Evolutionary conservation across 176 grass and related monocot species (phyloP), one percentile per base, ranked within the genome.

Genomic region (Echinochloa phyllopogon): DNA sequence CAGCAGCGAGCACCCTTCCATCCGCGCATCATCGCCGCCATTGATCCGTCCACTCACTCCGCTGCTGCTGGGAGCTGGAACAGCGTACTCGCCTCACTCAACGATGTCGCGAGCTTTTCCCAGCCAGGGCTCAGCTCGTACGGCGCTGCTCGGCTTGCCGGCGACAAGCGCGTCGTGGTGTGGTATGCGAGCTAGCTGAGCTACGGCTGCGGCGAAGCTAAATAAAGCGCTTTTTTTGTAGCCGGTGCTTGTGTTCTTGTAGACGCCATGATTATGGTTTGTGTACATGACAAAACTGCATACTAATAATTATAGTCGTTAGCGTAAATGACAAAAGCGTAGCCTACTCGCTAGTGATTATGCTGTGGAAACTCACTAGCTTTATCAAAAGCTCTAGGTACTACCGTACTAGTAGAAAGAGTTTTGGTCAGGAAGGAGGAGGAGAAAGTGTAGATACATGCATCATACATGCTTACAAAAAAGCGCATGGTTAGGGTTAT

Each of bases 151-250:
- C 79, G 50, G 5, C 65, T 57, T 82, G 50, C 79, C 79, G 79
- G 79, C 21, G 79, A 40, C 78, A 67, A 80, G 42, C n/a, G 3
- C 23, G 20, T 23, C 21, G 56, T 23, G 17, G 58, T 62, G 59
- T 60, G 58, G 13, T 20, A 20, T 15, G 18, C 29, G 8, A 16
- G 8, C 53, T 25, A 29, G 40, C 76, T 44, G 29, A 41, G 16
- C 2, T 38, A 10, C 29, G 41, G 15, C 1, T 25, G 24, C 66
- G 1, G 44, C 16, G 70, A 67, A 61, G 61, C 23, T 76, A 76
- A 85, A 86, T 76, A 76, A 85, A 86, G 78, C 25, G 71, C 83
- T 81, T 49, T 79, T 79, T 56, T 27, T 14, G 29, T 78, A 44
- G 78, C 60, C 45, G 55, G 48, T 17, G 51, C 60, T 48, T 16